Evolutionary conservation across 2,329 filamentous ascomycete species (phyloP).

Genomic region (Alternaria sp.): DNA sequence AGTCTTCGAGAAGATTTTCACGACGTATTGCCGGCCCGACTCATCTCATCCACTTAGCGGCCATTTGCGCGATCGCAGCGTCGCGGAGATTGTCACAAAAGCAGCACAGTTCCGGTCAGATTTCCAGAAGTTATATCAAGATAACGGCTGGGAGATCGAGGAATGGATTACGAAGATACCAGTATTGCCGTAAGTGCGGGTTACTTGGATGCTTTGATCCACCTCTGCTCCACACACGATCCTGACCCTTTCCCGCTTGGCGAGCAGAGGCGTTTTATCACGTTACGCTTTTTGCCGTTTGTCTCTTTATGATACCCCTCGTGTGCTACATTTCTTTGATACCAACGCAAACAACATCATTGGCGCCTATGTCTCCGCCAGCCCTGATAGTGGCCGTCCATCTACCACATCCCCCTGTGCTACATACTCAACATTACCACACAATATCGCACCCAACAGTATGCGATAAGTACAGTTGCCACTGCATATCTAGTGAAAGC

Average conservation of each 20-base stretch:
- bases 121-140: conserved; percentile 19
- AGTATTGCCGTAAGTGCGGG: conserved; percentile 19
- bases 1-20: conserved; percentile 41
- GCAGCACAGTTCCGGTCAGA: conserved; percentile 28
- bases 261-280: background rate
- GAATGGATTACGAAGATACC: conserved; percentile 40
- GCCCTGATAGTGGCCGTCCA: background rate
- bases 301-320: background rate
- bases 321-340: background rate
- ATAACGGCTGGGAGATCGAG: conserved; percentile 28
- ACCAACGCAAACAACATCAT: background rate
- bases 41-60: conserved; percentile 12
- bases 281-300: background rate
- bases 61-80: conserved; percentile 35
- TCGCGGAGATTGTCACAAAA: conserved; percentile 35
- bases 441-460: background rate
- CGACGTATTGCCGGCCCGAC: conserved; percentile 28
- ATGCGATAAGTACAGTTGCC: background rate
- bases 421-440: background rate
- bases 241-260: background rate
- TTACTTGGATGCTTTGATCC: background rate
- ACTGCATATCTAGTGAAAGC: background rate
- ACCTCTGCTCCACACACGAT: no score
- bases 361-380: background rate
- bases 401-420: background rate